Conservation (phyloP, 306 rosid genomes). For the Quercus rubra region DNA sequence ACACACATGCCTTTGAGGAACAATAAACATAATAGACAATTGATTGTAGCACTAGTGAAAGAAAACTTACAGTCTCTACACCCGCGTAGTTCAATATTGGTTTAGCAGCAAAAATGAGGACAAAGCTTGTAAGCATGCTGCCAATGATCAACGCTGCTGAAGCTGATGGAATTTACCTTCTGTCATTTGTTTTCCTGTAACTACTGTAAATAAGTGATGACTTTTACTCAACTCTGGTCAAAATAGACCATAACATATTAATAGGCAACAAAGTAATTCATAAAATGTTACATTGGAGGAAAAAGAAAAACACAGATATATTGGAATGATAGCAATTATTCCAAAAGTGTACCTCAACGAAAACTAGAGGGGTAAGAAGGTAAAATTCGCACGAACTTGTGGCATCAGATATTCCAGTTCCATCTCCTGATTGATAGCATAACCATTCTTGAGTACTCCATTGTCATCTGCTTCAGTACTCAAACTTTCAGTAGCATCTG, state of each 20-base stretch:
- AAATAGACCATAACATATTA: slow-evolving; percentile 9
- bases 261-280: neutral
- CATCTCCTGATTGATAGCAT: slow-evolving; percentile 30
- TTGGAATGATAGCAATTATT: neutral
- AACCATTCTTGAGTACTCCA: neutral
- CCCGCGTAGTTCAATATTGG: slow-evolving; percentile 88
- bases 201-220: slow-evolving; percentile 31
- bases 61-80: slow-evolving; percentile 55
- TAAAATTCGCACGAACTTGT: slow-evolving; percentile 36
- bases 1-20: neutral
- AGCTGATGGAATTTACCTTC: slow-evolving; percentile 84
- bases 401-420: slow-evolving; percentile 40
- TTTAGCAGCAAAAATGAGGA: slow-evolving; percentile 70
- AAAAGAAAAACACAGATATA: neutral
- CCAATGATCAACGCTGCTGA: slow-evolving; percentile 83
- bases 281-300: neutral
- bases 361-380: neutral
- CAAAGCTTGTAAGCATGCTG: slow-evolving; percentile 66
- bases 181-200: slow-evolving; percentile 36
- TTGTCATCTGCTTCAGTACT: slow-evolving; percentile 31
- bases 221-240: slow-evolving; percentile 16
- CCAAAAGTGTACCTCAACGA: neutral
- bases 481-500: slow-evolving; percentile 48
- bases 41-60: neutral
- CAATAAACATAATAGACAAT: neutral